These are phyloP conservation scores for Jamesozyma rosinii DNA, from an alignment of 805 yeast genomes.

Conservation along the genomic window DNA sequence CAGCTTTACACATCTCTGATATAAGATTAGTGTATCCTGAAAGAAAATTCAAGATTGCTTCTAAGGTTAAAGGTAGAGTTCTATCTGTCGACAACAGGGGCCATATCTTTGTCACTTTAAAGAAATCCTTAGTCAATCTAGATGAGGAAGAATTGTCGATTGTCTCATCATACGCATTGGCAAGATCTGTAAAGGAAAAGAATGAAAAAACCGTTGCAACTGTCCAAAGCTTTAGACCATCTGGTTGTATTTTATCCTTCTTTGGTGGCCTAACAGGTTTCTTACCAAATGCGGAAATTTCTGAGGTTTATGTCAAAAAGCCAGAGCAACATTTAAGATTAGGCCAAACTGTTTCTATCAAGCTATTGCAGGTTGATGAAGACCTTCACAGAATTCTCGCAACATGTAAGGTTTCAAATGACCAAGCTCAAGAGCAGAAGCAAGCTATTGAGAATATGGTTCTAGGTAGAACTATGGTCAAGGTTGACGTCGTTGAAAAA, in stretches of 20 bases:
- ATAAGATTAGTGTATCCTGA: conserved; percentile 80
- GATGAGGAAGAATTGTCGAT: conserved; percentile 30
- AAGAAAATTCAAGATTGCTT: conserved; percentile 79
- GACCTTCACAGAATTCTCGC: conserved; percentile 51
- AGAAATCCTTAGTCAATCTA: conserved; percentile 67
- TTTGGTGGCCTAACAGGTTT: conserved; percentile 72
- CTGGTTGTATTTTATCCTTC: conserved; percentile 78
- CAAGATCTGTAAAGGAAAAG: conserved; percentile 32
- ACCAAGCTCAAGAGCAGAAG: conserved; percentile 39
- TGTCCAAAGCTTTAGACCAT: conserved; percentile 57
- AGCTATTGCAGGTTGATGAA: conserved; percentile 48
- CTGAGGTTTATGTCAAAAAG: conserved; percentile 73
- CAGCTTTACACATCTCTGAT: conserved; percentile 72
- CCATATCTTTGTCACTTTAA: conserved; percentile 57
- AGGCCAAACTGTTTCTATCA: conserved; percentile 77
- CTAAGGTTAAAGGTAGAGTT: conserved; percentile 69
- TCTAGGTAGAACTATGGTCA: conserved; percentile 54
- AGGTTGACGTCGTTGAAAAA: conserved; percentile 60
- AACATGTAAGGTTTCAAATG: conserved; percentile 60
- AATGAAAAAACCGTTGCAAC: conserved; percentile 58
- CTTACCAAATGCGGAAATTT: conserved; percentile 79
- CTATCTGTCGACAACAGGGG: conserved; percentile 40
- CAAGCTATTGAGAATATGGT: conserved; percentile 39
- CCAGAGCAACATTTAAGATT: conserved; percentile 70
- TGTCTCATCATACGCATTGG: conserved; percentile 41